Percentiles rank a stretch among this genome's conserved stretches.
Conservation (phyloP, 495 filamentous ascomycete genomes). For the Pyrenopolyporus hunteri region DNA sequence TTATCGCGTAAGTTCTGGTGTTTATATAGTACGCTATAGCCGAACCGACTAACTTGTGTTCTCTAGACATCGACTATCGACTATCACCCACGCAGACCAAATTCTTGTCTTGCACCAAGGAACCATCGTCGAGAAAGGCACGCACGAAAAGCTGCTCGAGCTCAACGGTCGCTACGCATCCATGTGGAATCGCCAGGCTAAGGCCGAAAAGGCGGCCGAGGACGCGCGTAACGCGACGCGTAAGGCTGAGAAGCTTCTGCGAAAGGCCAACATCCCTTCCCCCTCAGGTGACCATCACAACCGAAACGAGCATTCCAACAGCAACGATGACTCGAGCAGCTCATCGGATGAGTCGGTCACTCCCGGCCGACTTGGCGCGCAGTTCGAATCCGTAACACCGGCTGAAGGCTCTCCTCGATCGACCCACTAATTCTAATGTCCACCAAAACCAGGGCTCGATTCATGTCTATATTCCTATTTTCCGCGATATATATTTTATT, state of each 20-base stretch:
- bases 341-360: constrained; percentile 40
- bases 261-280: constrained; percentile 50
- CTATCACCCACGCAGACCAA: constrained; percentile 92
- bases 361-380: constrained; percentile 15
- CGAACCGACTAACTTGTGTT: constrained; percentile 1
- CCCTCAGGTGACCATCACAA: constrained; percentile 33
- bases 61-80: constrained; percentile 80
- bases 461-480: constrained; percentile 35
- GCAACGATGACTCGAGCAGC: constrained; percentile 42
- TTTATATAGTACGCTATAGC: background rate
- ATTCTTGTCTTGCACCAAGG: constrained; percentile 92
- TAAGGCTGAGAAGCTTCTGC: constrained; percentile 61
- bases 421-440: constrained; percentile 37
- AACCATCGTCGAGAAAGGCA: constrained; percentile 81
- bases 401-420: constrained; percentile 27
- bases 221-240: constrained; percentile 66
- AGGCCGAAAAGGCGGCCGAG: constrained; percentile 81
- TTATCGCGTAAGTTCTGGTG: constrained; percentile 59
- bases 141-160: constrained; percentile 81
- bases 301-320: constrained; percentile 21
- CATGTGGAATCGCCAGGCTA: constrained; percentile 97
- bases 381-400: constrained; percentile 22
- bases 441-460: constrained; percentile 28
- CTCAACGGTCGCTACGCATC: constrained; percentile 79
- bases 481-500: constrained; percentile 38